phyloP scores from a whole-genome alignment of 2,329 filamentous ascomycete genomes.

The Monilinia fructigena region DNA sequence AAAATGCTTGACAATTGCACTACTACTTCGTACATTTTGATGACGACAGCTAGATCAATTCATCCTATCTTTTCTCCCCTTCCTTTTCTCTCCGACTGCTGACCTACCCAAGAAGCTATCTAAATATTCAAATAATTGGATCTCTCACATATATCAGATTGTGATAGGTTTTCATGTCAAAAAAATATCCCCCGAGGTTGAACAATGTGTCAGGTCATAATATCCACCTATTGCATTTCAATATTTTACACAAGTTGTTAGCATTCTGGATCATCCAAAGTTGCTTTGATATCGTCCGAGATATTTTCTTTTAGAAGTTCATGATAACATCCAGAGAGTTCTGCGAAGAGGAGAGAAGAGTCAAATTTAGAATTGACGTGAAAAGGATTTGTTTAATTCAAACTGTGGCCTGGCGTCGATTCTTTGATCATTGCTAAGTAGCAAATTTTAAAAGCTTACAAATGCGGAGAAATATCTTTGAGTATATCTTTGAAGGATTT shows the following conservation, averaged over 20 bases:
- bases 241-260: background rate
- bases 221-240: background rate
- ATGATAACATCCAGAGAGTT: background rate
- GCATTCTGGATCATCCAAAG: conserved; percentile 8
- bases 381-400: background rate
- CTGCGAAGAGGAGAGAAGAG: background rate
- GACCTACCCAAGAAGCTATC: too few relatives aligned
- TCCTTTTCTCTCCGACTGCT: too few relatives aligned
- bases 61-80: background rate
- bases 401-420: background rate
- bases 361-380: background rate
- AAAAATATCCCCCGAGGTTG: background rate
- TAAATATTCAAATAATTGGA: background rate
- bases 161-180: background rate
- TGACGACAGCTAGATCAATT: conserved; percentile 6
- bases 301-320: background rate
- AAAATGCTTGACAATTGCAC: background rate
- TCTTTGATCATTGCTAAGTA: conserved; percentile 6
- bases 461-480: background rate
- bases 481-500: background rate
- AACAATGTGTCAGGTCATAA: background rate
- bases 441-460: background rate
- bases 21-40: conserved; percentile 7
- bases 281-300: background rate
- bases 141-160: background rate